Conservation (phyloP, 129 eudicot species). For the Tagetes patula region DNA sequence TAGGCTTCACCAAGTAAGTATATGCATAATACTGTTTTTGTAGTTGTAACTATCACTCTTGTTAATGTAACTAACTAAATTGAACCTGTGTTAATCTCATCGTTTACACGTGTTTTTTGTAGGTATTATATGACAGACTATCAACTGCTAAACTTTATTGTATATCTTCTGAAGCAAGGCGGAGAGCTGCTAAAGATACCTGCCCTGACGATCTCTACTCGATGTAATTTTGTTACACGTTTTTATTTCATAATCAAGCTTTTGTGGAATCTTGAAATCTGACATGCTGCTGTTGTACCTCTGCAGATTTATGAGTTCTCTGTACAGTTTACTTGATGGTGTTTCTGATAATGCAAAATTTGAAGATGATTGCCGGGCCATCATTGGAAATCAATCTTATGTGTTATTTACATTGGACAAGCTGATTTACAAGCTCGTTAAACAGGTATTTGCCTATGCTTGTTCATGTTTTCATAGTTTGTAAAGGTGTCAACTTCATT, state of each 20-base stretch:
- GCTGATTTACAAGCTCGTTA: conserved; percentile 84
- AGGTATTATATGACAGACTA: conserved; percentile 82
- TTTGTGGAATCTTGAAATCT: conserved; percentile 2
- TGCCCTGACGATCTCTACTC: conserved; percentile 59
- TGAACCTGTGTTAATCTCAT: neutral
- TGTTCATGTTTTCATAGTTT: neutral
- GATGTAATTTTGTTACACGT: conserved; percentile 41
- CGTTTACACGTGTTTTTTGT: neutral
- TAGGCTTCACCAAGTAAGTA: conserved; percentile 89
- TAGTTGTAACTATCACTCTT: neutral
- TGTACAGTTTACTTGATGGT: conserved; percentile 87
- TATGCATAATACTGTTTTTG: neutral
- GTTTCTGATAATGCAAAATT: conserved; percentile 80
- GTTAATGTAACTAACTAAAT: neutral
- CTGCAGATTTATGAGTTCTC: conserved; percentile 80
- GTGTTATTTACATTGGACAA: conserved; percentile 94
- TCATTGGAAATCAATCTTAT: conserved; percentile 92
- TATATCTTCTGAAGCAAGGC: conserved; percentile 50
- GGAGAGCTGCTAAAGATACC: conserved; percentile 56
- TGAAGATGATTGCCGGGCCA: conserved; percentile 93
- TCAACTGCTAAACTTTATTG: conserved; percentile 63
- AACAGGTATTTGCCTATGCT: conserved; percentile 56
- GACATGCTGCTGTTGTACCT: conserved; percentile 8
- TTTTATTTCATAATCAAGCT: conserved; percentile 11
- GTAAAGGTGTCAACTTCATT: neutral